Evolutionary conservation across 192 early-diverging fungal species (phyloP).

Genomic region (Linderina pennispora): DNA sequence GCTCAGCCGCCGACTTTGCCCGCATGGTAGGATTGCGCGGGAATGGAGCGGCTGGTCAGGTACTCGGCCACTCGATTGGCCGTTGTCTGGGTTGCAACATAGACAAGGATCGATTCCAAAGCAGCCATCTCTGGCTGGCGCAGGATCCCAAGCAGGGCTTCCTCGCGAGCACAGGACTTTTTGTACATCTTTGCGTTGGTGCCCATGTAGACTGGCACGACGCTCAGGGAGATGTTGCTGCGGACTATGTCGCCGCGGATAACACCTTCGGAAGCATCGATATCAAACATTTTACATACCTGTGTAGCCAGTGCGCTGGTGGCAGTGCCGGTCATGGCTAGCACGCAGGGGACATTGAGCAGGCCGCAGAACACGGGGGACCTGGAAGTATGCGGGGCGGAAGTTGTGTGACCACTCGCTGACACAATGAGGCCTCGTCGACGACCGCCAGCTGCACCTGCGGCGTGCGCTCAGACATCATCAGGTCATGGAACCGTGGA

Average conservation of each 20-base stretch:
- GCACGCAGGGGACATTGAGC: slow-evolving; percentile 49
- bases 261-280: slow-evolving; percentile 45
- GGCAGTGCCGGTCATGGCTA: slow-evolving; percentile 72
- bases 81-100: slow-evolving; percentile 55
- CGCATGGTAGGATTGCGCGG: slow-evolving; percentile 74
- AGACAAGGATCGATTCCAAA: slow-evolving; percentile 62
- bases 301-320: slow-evolving; percentile 49
- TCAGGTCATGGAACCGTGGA: slow-evolving; percentile 52
- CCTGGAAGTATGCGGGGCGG: slow-evolving; percentile 60
- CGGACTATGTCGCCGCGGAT: slow-evolving; percentile 51
- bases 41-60: slow-evolving; percentile 56
- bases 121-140: slow-evolving; percentile 45
- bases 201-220: slow-evolving; percentile 47
- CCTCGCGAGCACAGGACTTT: slow-evolving; percentile 43
- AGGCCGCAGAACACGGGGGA: slow-evolving; percentile 47
- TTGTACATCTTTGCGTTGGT: not conserved
- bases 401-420: slow-evolving; percentile 88
- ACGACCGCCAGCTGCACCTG: slow-evolving; percentile 58
- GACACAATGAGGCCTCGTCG: slow-evolving; percentile 80
- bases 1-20: slow-evolving; percentile 56
- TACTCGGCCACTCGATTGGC: slow-evolving; percentile 66
- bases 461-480: slow-evolving; percentile 46
- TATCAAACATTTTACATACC: slow-evolving; percentile 56
- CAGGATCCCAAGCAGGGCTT: slow-evolving; percentile 50
- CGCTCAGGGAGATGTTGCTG: slow-evolving; percentile 56